These are phyloP conservation scores for Fusarium equiseti DNA, from an alignment of 2,329 filamentous ascomycete species.

Conservation along the genomic window DNA sequence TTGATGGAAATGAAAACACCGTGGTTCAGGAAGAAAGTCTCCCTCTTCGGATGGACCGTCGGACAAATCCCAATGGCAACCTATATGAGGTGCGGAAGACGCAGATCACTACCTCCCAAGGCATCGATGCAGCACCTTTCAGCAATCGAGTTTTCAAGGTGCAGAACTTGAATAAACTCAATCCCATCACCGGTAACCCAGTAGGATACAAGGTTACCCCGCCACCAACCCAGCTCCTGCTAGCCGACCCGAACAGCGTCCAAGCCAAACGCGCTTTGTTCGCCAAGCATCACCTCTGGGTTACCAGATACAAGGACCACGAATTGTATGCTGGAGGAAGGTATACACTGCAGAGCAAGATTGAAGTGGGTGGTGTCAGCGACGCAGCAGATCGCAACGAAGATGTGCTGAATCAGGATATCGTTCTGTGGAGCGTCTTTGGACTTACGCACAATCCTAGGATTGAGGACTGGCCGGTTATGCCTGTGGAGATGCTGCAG, in stretches of 20 bases:
- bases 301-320: slow-evolving; percentile 59
- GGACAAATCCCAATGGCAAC: slow-evolving; percentile 64
- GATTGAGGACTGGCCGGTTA: slow-evolving; percentile 15
- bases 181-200: slow-evolving; percentile 59
- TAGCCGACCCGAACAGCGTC: slow-evolving; percentile 56
- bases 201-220: slow-evolving; percentile 63
- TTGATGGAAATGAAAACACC: slow-evolving; percentile 71
- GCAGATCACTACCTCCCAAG: slow-evolving; percentile 57
- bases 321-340: slow-evolving; percentile 60
- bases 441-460: slow-evolving; percentile 17
- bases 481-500: slow-evolving; percentile 25
- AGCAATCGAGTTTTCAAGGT: slow-evolving; percentile 65
- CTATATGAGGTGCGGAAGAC: slow-evolving; percentile 59
- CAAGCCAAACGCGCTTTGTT: slow-evolving; percentile 58
- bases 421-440: slow-evolving; percentile 23
- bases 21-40: slow-evolving; percentile 58
- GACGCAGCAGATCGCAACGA: slow-evolving; percentile 17
- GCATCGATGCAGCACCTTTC: slow-evolving; percentile 62
- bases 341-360: slow-evolving; percentile 51
- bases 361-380: slow-evolving; percentile 6
- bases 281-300: slow-evolving; percentile 59
- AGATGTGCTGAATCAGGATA: slow-evolving; percentile 22
- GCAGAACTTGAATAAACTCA: slow-evolving; percentile 58
- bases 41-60: slow-evolving; percentile 57
- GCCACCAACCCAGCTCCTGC: slow-evolving; percentile 54